A percentile compares a stretch with the other conserved stretches of the same genome.
These are phyloP conservation scores for Auriscalpium microsporum DNA, from an alignment of 768 basidiomycete genomes.

Conservation along the genomic window DNA sequence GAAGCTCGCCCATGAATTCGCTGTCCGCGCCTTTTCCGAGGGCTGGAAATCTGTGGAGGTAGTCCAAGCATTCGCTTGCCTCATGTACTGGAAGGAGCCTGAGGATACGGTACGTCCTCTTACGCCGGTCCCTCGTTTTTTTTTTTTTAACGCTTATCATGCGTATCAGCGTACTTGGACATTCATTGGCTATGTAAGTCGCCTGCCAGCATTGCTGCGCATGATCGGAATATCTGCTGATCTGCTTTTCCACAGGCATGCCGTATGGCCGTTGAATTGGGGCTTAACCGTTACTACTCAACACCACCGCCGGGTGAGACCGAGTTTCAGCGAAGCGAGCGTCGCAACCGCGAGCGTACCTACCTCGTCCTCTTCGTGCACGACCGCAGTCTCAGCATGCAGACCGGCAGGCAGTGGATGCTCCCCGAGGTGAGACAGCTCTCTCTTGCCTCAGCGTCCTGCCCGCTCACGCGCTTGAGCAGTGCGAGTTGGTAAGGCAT, in stretches of 20 bases:
- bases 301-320: constrained; percentile 51
- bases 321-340: constrained; percentile 58
- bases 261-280: constrained; percentile 81
- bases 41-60: constrained; percentile 79
- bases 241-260: constrained; percentile 45
- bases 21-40: constrained; percentile 70
- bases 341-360: constrained; percentile 78
- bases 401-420: constrained; percentile 85
- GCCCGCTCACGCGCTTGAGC: constrained; percentile 6
- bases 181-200: constrained; percentile 74
- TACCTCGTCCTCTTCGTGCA: constrained; percentile 83
- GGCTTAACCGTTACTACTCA: constrained; percentile 61
- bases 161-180: constrained; percentile 66
- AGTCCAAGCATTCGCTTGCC: constrained; percentile 80
- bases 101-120: constrained; percentile 59
- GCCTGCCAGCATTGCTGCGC: background rate
- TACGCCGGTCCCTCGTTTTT: background rate
- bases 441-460: background rate
- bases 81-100: constrained; percentile 87
- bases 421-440: constrained; percentile 49
- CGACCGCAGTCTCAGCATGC: constrained; percentile 78
- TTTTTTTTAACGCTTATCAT: background rate
- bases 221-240: constrained; percentile 1
- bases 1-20: constrained; percentile 63
- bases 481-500: constrained; percentile 68